Evolutionary conservation across 2,329 filamentous ascomycete species (phyloP), one percentile per base, ranked within the genome.

Genomic region (Onygena corvina): DNA sequence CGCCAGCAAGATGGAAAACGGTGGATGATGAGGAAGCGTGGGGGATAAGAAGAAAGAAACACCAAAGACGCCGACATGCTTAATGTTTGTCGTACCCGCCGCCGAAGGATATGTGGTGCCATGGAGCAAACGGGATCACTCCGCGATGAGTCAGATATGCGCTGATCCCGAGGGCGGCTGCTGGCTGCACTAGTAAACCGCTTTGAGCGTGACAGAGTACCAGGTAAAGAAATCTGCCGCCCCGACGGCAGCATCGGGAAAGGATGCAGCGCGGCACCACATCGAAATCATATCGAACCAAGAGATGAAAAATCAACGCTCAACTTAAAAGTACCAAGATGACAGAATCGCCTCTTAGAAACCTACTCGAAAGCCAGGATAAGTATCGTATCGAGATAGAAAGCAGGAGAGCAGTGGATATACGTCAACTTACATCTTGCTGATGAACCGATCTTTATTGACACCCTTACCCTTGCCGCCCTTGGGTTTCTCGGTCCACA

Each of bases 401-500:
- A 34, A 50, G 21, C 29, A 8, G 7, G 11, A 18, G 9, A 31
- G 18, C 9, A 30, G 23, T 31, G 14, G 31, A 45, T 27, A 46
- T 40, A 16, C 3, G 33, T 38, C 36, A 21, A 77, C 81, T 58
- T 66, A 89, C 89, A 95, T 90, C 74, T 95, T 95, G 76, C 86
- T 94, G 62, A 96, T 92, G 69, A 95, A 95, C 35, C 92, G 77
- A 69, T 98, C 92, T 79, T 96, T 95, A 74, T 98, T 98, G 54
- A 96, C 86, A 50, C 89, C 89, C 71, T 88, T 89, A 74, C 90
- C 92, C 57, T 90, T 90, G 57, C 82, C 83, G 18, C 84, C 81
- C 62, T 86, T 76, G 45, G 90, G 88, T 50, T 85, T 92, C 72
- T 98, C 92, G 7, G 89, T 95, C 92, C 92, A 98, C 90, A 98